Percentiles rank a stretch among this genome's conserved stretches.
Evolutionary conservation across 306 rosid species (phyloP).

Genomic region (Trifolium fragiferum): DNA sequence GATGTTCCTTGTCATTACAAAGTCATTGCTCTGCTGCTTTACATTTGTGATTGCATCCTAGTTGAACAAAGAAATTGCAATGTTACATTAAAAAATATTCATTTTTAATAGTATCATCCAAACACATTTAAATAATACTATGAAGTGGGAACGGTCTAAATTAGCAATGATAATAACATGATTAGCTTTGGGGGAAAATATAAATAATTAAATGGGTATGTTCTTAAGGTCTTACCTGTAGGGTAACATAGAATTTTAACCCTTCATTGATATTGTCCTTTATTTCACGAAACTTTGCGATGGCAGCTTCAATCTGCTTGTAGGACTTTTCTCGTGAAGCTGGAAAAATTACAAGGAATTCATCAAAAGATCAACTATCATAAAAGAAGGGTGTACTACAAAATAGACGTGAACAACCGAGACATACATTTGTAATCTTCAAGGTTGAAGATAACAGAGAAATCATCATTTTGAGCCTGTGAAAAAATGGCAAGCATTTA

Average conservation of each 20-base stretch:
- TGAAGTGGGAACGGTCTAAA: constrained; percentile 5
- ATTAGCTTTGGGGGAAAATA: not conserved
- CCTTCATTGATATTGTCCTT: constrained; percentile 97
- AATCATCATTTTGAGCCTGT: constrained; percentile 90
- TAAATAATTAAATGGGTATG: not conserved
- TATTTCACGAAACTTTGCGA: constrained; percentile 85
- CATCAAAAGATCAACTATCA: constrained; percentile 37
- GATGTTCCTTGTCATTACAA: constrained; percentile 94
- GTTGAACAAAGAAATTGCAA: constrained; percentile 40
- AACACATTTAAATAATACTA: not conserved
- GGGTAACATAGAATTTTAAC: constrained; percentile 84
- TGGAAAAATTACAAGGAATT: constrained; percentile 47
- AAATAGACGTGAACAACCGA: constrained; percentile 17
- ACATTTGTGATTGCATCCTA: constrained; percentile 95
- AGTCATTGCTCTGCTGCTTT: constrained; percentile 97
- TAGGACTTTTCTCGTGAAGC: constrained; percentile 92
- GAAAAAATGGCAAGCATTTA: constrained; percentile 45
- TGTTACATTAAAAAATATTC: constrained; percentile 7
- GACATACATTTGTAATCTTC: constrained; percentile 91
- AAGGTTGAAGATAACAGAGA: constrained; percentile 81
- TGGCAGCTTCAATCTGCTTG: constrained; percentile 96
- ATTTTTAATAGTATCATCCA: not conserved
- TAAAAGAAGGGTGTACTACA: not conserved
- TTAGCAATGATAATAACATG: not conserved
- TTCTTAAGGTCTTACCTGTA: constrained; percentile 64